Evolutionary conservation across 345 rosid species (phyloP).

Genomic region (Dovyalis caffra): DNA sequence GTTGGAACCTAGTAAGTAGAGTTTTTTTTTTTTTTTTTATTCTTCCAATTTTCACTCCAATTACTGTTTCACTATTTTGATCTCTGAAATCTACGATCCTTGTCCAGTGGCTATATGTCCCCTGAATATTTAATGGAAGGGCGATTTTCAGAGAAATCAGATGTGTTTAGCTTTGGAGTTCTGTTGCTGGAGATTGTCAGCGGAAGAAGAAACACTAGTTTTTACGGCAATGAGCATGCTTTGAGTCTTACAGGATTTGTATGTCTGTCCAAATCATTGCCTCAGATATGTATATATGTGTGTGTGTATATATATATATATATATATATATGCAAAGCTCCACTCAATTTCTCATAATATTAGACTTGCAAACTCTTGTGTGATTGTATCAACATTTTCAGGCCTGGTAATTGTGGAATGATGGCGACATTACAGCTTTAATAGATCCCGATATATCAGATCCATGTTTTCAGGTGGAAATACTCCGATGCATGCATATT

Average conservation of each 20-base stretch:
- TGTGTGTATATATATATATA: too few species aligned
- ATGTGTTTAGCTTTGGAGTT: too few species aligned
- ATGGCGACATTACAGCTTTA: background rate
- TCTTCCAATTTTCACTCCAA: too few species aligned
- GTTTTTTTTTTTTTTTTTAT: too few species aligned
- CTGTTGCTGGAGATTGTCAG: too few species aligned
- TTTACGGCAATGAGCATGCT: slow-evolving; percentile 15
- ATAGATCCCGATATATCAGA: too few species aligned
- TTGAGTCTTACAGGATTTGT: slow-evolving; percentile 29
- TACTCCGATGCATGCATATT: too few species aligned
- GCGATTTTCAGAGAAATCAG: too few species aligned
- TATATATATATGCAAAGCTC: background rate
- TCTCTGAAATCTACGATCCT: background rate
- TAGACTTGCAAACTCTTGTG: background rate
- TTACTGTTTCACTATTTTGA: too few species aligned
- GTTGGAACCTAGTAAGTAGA: slow-evolving; percentile 36
- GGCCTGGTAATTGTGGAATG: slow-evolving; percentile 9
- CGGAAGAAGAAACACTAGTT: slow-evolving; percentile 35
- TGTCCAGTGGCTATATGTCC: slow-evolving; percentile 49
- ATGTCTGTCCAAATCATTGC: slow-evolving; percentile 1
- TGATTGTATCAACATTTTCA: slow-evolving; percentile 6
- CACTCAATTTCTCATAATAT: too few species aligned
- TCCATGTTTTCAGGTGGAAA: too few species aligned
- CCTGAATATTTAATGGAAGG: slow-evolving; percentile 51
- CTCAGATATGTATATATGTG: too few species aligned